Evolutionary conservation across 345 rosid genomes (phyloP).

Genomic region (Eutrema heterophyllum): DNA sequence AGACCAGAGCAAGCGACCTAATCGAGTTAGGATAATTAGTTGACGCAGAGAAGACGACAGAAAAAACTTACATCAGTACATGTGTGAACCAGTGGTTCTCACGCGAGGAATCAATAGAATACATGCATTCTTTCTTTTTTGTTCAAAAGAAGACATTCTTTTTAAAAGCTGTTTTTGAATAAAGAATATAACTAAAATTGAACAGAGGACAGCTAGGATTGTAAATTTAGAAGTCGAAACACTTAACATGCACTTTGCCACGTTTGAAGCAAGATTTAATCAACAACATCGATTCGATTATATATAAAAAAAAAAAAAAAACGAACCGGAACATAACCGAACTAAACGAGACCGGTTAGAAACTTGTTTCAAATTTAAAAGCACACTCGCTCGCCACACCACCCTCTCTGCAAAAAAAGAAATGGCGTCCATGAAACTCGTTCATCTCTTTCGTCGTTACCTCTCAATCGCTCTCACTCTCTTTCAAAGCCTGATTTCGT

Average conservation of each 20-base stretch:
- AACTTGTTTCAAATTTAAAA: neutral
- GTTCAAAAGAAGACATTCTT: no score
- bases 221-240: constrained; percentile 14
- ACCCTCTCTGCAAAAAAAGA: neutral
- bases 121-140: no score
- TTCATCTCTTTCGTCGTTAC: constrained; percentile 22
- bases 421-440: constrained; percentile 35
- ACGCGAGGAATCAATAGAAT: neutral
- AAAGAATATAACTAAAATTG: neutral
- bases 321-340: neutral
- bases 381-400: neutral
- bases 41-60: constrained; percentile 1
- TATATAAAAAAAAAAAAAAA: neutral
- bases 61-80: no score
- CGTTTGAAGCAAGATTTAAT: neutral
- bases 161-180: neutral
- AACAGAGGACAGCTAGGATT: neutral
- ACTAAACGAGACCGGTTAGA: neutral
- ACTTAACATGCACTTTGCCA: constrained; percentile 25
- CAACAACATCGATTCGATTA: neutral
- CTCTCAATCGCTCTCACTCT: constrained; percentile 8
- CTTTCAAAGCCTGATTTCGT: constrained; percentile 14
- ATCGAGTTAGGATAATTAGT: neutral
- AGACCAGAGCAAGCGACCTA: neutral
- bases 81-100: constrained; percentile 1